Conservation (phyloP, 2,329 filamentous ascomycete genomes). For the Balansia obtecta region DNA sequence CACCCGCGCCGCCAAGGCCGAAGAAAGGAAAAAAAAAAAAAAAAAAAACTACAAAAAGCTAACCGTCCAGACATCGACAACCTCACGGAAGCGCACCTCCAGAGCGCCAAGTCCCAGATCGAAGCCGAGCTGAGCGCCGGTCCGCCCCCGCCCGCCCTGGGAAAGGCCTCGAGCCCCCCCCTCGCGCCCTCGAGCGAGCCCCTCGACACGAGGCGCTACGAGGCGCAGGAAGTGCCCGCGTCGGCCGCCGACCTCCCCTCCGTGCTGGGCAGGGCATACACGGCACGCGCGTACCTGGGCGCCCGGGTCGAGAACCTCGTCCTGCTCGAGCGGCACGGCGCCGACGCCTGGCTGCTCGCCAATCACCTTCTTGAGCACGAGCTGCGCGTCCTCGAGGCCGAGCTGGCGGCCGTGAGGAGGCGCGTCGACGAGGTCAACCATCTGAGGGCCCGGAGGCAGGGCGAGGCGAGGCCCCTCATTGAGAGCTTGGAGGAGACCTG, state of each 20-base stretch:
- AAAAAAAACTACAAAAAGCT: neutral
- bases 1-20: too few species aligned
- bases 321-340: slow-evolving; percentile 70
- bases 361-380: slow-evolving; percentile 72
- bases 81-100: slow-evolving; percentile 50
- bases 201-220: slow-evolving; percentile 70
- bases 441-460: slow-evolving; percentile 56
- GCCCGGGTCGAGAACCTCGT: slow-evolving; percentile 45
- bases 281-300: slow-evolving; percentile 37
- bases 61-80: slow-evolving; percentile 59
- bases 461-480: slow-evolving; percentile 61
- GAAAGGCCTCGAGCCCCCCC: too few species aligned
- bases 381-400: slow-evolving; percentile 51
- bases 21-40: neutral
- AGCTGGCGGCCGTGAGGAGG: slow-evolving; percentile 54
- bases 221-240: slow-evolving; percentile 48
- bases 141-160: too few species aligned
- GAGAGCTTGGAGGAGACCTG: slow-evolving; percentile 63
- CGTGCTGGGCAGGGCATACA: slow-evolving; percentile 43
- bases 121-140: too few species aligned
- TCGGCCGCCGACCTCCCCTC: slow-evolving; percentile 38
- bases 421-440: slow-evolving; percentile 65
- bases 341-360: slow-evolving; percentile 81
- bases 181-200: slow-evolving; percentile 38
- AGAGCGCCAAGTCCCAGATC: slow-evolving; percentile 58